phyloP scores from a whole-genome alignment of 345 rosid species.

The Moringa oleifera region DNA sequence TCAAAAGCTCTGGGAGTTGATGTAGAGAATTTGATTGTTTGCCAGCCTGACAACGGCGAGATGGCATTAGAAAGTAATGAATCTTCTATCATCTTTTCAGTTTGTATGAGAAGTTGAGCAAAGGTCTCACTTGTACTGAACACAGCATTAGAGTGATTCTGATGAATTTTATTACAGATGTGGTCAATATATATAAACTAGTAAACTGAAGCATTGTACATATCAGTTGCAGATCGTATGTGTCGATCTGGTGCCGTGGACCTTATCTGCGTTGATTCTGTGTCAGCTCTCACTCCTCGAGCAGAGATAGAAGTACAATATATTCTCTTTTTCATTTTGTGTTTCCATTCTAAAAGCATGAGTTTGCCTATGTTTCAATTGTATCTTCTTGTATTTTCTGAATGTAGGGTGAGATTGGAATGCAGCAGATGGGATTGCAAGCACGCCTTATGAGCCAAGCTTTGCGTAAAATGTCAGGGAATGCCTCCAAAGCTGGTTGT shows the following conservation, averaged over 20 bases:
- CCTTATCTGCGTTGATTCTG: conserved; percentile 93
- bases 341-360: neutral
- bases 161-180: neutral
- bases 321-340: neutral
- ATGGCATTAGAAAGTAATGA: conserved; percentile 88
- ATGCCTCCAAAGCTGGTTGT: conserved; percentile 99
- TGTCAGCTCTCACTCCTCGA: conserved; percentile 95
- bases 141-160: neutral
- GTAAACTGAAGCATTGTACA: conserved; percentile 19
- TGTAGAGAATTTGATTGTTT: conserved; percentile 86
- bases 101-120: neutral
- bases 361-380: conserved; percentile 8
- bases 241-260: conserved; percentile 96
- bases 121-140: neutral
- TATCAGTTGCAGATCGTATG: conserved; percentile 96
- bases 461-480: conserved; percentile 98
- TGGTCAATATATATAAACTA: neutral
- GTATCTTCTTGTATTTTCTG: conserved; percentile 9
- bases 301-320: conserved; percentile 92
- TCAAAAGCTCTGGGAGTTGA: conserved; percentile 91
- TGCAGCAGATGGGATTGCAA: conserved; percentile 99
- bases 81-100: neutral
- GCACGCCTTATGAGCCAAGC: conserved; percentile 99
- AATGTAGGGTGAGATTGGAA: conserved; percentile 90
- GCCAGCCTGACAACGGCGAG: conserved; percentile 95